A percentile compares a stretch with the other conserved stretches of the same genome.
These are phyloP conservation scores for Saccharata proteae DNA, from an alignment of 2,329 filamentous ascomycete species.

Conservation along the genomic window DNA sequence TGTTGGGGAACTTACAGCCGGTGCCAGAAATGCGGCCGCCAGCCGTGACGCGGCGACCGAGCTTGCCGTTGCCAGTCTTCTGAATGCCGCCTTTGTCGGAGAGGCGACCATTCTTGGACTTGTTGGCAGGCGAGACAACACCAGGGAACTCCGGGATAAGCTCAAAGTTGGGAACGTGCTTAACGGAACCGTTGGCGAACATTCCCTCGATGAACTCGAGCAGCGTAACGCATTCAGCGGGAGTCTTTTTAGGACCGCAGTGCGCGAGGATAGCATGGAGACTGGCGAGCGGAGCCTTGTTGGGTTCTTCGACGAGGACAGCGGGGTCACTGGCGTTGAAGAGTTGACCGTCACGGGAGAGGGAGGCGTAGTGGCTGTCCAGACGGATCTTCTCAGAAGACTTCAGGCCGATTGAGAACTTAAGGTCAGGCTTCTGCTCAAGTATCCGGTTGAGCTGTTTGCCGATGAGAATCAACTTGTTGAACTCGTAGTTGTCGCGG, in stretches of 20 bases:
- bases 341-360: conserved; percentile 12
- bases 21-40: too few species aligned
- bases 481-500: conserved; percentile 22
- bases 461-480: conserved; percentile 21
- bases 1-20: too few species aligned
- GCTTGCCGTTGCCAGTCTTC: too few species aligned
- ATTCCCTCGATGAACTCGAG: conserved; percentile 18
- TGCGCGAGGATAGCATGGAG: conserved; percentile 18
- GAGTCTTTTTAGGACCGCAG: conserved; percentile 15
- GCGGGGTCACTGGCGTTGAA: conserved; percentile 9
- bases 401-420: conserved; percentile 21
- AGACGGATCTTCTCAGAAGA: conserved; percentile 23
- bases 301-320: conserved; percentile 15
- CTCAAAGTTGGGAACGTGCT: conserved; percentile 19
- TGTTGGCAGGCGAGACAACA: background rate
- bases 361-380: conserved; percentile 15
- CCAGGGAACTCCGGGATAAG: conserved; percentile 15
- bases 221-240: conserved; percentile 13
- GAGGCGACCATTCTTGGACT: conserved; percentile 11
- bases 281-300: conserved; percentile 22
- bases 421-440: conserved; percentile 17
- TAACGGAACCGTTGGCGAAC: conserved; percentile 16
- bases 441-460: conserved; percentile 23
- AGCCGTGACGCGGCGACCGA: too few species aligned
- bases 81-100: conserved; percentile 16